Conservation (phyloP, 495 filamentous ascomycete species). For the Penicillium canescens region DNA sequence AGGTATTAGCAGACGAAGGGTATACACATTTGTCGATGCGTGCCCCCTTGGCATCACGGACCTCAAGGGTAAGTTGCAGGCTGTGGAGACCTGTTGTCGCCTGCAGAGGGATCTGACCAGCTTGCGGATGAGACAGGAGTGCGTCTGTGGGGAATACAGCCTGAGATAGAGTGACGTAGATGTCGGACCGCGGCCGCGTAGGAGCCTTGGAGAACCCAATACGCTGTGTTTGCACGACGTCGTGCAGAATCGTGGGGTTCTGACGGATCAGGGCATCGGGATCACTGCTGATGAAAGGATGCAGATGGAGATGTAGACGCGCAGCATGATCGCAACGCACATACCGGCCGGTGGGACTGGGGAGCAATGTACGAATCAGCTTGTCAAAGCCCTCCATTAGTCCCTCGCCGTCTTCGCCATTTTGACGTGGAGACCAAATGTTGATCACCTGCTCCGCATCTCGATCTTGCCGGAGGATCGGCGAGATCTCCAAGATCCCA, state of each 20-base stretch:
- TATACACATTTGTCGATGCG: constrained; percentile 85
- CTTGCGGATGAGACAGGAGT: constrained; percentile 74
- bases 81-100: constrained; percentile 63
- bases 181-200: constrained; percentile 83
- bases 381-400: constrained; percentile 69
- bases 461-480: constrained; percentile 71
- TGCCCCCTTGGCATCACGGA: constrained; percentile 73
- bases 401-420: constrained; percentile 54
- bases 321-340: constrained; percentile 69
- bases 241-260: constrained; percentile 85
- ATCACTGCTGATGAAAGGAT: constrained; percentile 72
- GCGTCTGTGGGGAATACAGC: constrained; percentile 74
- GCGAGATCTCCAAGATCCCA: constrained; percentile 77
- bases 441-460: constrained; percentile 76
- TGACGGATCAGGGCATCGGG: constrained; percentile 76
- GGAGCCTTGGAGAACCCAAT: constrained; percentile 96
- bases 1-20: constrained; percentile 73
- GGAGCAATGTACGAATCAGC: constrained; percentile 70
- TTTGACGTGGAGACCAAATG: constrained; percentile 71
- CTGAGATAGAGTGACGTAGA: constrained; percentile 83
- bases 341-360: constrained; percentile 70
- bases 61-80: constrained; percentile 86
- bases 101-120: constrained; percentile 70
- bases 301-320: constrained; percentile 72
- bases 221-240: constrained; percentile 74